A percentile compares a stretch with the other conserved stretches of the same genome.
These are phyloP conservation scores for Tetracladium setigerum DNA, from an alignment of 495 filamentous ascomycete genomes.

Conservation along the genomic window DNA sequence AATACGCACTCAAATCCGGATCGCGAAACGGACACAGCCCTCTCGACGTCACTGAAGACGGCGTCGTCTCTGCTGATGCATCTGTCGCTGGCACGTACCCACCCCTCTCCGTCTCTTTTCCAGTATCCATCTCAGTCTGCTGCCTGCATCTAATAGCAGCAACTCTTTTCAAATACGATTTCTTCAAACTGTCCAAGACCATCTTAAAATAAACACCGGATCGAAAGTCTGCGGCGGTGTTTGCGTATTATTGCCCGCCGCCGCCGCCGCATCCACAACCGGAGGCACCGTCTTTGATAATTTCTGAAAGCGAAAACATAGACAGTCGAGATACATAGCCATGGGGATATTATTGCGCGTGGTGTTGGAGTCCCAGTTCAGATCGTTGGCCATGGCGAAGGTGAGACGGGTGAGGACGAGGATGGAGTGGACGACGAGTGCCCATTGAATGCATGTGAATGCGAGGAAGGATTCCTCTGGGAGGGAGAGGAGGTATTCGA, in stretches of 20 bases:
- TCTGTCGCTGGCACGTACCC: no score
- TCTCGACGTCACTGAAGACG: conserved; percentile 1
- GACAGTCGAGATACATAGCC: conserved; percentile 17
- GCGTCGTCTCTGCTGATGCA: no score
- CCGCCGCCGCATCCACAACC: no score
- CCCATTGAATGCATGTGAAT: conserved; percentile 23
- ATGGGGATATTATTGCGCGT: conserved; percentile 11
- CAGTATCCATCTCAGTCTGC: no score
- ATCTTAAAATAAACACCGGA: conserved; percentile 8
- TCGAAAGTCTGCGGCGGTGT: no score
- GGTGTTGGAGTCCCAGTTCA: conserved; percentile 17
- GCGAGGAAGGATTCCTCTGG: conserved; percentile 11
- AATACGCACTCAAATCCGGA: conserved; percentile 4
- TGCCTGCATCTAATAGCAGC: conserved; percentile 4
- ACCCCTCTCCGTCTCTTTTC: no score
- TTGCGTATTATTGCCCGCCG: no score
- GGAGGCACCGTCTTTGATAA: no score
- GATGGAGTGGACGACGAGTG: conserved; percentile 22
- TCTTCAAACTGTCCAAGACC: conserved; percentile 15
- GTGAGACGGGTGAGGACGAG: conserved; percentile 26
- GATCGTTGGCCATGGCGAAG: conserved; percentile 21
- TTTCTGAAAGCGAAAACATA: conserved; percentile 14
- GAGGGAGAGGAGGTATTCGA: conserved; percentile 22
- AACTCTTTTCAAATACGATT: conserved; percentile 12
- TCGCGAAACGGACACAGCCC: conserved; percentile 15